Conservation (phyloP, 345 rosid genomes). For the Bruguiera sexangula region DNA sequence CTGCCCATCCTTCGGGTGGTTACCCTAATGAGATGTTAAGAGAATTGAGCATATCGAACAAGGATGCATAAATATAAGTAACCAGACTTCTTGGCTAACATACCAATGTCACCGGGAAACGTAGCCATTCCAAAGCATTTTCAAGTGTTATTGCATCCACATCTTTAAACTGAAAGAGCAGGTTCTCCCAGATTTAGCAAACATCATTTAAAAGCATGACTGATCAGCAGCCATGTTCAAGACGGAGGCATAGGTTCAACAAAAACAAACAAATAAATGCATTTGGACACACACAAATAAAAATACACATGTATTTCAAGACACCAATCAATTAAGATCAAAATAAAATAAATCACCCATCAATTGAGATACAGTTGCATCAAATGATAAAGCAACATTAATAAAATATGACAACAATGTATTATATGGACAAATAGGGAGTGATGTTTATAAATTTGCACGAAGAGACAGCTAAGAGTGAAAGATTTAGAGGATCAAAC, state of each 20-base stretch:
- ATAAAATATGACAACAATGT: not conserved
- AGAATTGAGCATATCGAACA: conserved; percentile 5
- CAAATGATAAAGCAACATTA: too few species aligned
- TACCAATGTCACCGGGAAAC: conserved; percentile 81
- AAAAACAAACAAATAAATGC: too few species aligned
- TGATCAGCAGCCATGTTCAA: conserved; percentile 3
- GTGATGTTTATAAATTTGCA: too few species aligned
- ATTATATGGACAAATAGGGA: too few species aligned
- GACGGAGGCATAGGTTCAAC: not conserved
- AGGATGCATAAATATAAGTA: conserved; percentile 5
- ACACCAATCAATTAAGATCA: not conserved
- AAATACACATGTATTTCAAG: not conserved
- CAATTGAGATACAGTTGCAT: too few species aligned
- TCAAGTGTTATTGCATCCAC: conserved; percentile 56
- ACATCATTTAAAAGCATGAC: not conserved
- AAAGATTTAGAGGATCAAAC: too few species aligned
- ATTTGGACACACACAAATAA: too few species aligned
- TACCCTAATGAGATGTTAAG: conserved; percentile 52
- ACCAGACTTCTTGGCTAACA: conserved; percentile 13
- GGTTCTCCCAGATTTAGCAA: not conserved
- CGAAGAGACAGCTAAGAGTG: too few species aligned
- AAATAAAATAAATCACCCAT: not conserved
- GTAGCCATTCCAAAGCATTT: conserved; percentile 75
- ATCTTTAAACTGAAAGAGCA: conserved; percentile 55
- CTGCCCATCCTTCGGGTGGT: conserved; percentile 77